Evolutionary conservation across 176 grass and related monocot genomes (phyloP), one percentile per base, ranked within the genome.

Genomic region (Dendrocalamus sinicus): DNA sequence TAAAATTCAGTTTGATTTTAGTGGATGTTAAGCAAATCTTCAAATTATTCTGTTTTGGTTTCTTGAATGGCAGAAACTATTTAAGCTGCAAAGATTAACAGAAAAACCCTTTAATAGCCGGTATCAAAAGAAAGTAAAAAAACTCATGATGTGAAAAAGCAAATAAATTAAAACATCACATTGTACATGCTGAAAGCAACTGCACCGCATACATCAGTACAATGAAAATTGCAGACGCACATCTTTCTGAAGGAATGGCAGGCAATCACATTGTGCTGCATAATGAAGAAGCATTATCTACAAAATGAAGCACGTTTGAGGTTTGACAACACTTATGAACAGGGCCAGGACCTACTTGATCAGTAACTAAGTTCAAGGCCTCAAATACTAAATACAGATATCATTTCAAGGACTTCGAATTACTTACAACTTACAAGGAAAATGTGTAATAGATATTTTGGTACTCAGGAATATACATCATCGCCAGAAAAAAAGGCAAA

Each of bases 291-390:
- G 3, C 12, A 67, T 76, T 67, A 30, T 76, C 32, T 67, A 57
- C 47, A 30, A 75, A 62, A 15, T 13, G 47, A 81, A 55, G 32
- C 83, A 85, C 24, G 24, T 13, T 12, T 44, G 6, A 77, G 13
- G 64, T 35, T 83, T 60, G 14, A 77, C 9, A 17, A 85, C 83
- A 67, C 14, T 54, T 57, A 12, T 67, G 47, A 85, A 85, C 48
- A 20, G 6, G 47, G 1, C 5, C 22, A 55, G 64, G 50, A 46
- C 23, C 35, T 60, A 78, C 23, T 3, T 70, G 64, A 70, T 48
- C 8, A 78, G 48, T 47, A 40, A 47, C 22, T 68, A 69, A 19
- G 37, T 43, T 70, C 32, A 55, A 22, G 61, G 23, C 12, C 73
- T 45, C 44, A 50, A 67, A 57, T 22, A 52, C 39, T 51, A 37